phyloP scores from a whole-genome alignment of 176 grass and related monocot genomes.

The Raddia distichophylla region DNA sequence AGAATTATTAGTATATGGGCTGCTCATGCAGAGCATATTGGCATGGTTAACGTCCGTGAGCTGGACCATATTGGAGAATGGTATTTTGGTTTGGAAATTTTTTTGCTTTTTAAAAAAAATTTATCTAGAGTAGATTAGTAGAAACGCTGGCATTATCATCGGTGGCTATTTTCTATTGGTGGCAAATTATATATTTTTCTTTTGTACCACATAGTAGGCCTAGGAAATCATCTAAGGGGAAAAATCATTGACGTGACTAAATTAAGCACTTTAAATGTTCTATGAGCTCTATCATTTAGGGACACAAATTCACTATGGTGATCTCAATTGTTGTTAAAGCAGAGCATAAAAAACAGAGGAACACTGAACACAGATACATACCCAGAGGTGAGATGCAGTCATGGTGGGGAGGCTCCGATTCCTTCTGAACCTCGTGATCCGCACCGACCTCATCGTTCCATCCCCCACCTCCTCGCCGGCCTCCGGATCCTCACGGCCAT shows the following conservation, averaged over 20 bases:
- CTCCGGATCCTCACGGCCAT: neutral
- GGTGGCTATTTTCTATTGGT: too few species aligned
- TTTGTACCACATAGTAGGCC: neutral
- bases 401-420: slow-evolving; percentile 49
- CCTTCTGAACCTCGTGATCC: slow-evolving; percentile 54
- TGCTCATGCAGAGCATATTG: neutral
- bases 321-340: too few species aligned
- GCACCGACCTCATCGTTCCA: slow-evolving; percentile 20
- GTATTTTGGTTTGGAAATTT: neutral
- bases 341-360: slow-evolving; percentile 4
- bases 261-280: too few species aligned
- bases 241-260: too few species aligned
- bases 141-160: neutral
- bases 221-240: neutral
- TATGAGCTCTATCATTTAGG: too few species aligned
- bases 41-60: neutral
- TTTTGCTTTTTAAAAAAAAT: neutral
- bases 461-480: neutral
- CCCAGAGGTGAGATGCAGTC: slow-evolving; percentile 57
- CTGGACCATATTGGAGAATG: neutral
- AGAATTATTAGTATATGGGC: too few species aligned
- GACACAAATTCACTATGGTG: too few species aligned
- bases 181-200: neutral
- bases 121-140: neutral
- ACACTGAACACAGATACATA: slow-evolving; percentile 26